A percentile compares a stretch with the other conserved stretches of the same genome.
phyloP scores from a whole-genome alignment of 2,329 filamentous ascomycete genomes.

The Hymenoscyphus fraxineus region DNA sequence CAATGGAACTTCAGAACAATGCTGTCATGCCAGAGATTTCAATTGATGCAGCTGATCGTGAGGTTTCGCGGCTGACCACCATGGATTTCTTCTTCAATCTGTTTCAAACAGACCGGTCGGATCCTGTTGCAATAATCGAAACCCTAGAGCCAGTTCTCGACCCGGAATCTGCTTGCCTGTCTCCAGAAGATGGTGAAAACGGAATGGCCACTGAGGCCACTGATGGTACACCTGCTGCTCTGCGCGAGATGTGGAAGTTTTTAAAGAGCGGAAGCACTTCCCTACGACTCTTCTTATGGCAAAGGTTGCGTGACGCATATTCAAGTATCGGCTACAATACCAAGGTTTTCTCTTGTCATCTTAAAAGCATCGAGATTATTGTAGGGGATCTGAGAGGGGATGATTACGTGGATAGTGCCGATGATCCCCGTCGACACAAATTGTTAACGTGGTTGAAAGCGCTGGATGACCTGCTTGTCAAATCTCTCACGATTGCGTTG shows the following conservation, averaged over 20 bases:
- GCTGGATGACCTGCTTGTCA: slow-evolving; percentile 71
- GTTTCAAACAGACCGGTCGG: slow-evolving; percentile 76
- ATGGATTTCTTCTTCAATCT: slow-evolving; percentile 94
- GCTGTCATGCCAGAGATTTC: slow-evolving; percentile 85
- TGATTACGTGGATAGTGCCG: slow-evolving; percentile 51
- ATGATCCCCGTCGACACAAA: slow-evolving; percentile 63
- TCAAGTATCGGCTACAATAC: slow-evolving; percentile 77
- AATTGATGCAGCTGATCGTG: slow-evolving; percentile 75
- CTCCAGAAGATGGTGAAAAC: slow-evolving; percentile 26
- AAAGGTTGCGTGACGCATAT: slow-evolving; percentile 85
- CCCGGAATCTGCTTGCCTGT: slow-evolving; percentile 51
- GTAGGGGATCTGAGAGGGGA: slow-evolving; percentile 63
- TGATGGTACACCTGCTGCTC: slow-evolving; percentile 36
- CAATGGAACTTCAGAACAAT: slow-evolving; percentile 74
- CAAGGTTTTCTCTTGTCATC: slow-evolving; percentile 81
- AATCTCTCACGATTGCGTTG: slow-evolving; percentile 64
- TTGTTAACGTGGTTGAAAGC: slow-evolving; percentile 75
- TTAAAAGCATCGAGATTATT: slow-evolving; percentile 83
- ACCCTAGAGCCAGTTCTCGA: slow-evolving; percentile 90
- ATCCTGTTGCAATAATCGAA: slow-evolving; percentile 83
- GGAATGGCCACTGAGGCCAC: slow-evolving; percentile 16
- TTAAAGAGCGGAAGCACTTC: slow-evolving; percentile 77
- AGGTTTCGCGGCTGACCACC: slow-evolving; percentile 87
- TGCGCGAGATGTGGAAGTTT: slow-evolving; percentile 81
- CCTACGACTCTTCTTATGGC: slow-evolving; percentile 83